Conservation (phyloP, 192 early-diverging fungal genomes). For the Backusella psychrophila region DNA sequence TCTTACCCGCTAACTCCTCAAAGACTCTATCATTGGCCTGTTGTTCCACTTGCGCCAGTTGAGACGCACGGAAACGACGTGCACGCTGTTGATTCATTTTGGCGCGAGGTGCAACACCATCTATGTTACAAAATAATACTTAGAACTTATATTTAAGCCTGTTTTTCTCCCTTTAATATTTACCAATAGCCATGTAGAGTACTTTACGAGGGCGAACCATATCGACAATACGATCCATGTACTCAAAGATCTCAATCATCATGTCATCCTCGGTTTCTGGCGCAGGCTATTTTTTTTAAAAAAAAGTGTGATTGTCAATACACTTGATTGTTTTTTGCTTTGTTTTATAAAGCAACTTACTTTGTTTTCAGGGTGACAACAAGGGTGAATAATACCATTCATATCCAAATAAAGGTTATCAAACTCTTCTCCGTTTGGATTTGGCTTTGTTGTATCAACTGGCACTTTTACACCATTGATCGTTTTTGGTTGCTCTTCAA, state of each 20-base stretch:
- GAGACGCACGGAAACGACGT: slow-evolving; percentile 93
- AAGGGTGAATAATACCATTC: slow-evolving; percentile 95
- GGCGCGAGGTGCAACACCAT: slow-evolving; percentile 98
- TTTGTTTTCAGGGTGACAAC: slow-evolving; percentile 77
- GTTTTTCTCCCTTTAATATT: not conserved
- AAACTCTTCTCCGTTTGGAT: slow-evolving; percentile 89
- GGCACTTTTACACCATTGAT: slow-evolving; percentile 78
- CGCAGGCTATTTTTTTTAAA: slow-evolving; percentile 43
- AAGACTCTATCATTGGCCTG: slow-evolving; percentile 62
- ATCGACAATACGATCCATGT: slow-evolving; percentile 92
- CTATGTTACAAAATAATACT: slow-evolving; percentile 32
- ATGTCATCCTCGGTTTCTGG: slow-evolving; percentile 90
- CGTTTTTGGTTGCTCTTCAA: slow-evolving; percentile 67
- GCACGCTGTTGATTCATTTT: slow-evolving; percentile 99
- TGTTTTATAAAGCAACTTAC: slow-evolving; percentile 25
- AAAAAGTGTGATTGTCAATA: not conserved
- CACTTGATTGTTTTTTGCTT: not conserved
- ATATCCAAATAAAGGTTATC: slow-evolving; percentile 99
- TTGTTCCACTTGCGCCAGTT: slow-evolving; percentile 38
- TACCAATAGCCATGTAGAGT: slow-evolving; percentile 97
- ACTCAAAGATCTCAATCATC: slow-evolving; percentile 94
- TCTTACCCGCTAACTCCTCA: slow-evolving; percentile 22
- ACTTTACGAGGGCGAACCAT: slow-evolving; percentile 94
- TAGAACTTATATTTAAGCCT: not conserved
- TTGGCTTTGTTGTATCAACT: slow-evolving; percentile 83